Conservation (phyloP, 2,329 filamentous ascomycete genomes). For the Thielaviopsis euricoi region DNA sequence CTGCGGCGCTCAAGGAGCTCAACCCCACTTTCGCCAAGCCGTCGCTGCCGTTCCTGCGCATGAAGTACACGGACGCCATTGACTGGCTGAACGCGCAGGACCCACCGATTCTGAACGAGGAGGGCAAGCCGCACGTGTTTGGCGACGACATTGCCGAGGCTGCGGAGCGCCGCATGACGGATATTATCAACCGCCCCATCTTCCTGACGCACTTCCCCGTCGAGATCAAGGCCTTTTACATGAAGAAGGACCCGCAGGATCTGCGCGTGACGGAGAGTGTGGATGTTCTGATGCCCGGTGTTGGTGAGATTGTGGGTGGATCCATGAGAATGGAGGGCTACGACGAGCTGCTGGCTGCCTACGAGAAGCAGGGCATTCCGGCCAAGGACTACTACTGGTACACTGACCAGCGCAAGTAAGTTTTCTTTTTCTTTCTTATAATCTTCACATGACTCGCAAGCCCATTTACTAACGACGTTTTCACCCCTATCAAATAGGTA, state of each 20-base stretch:
- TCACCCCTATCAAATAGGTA: constrained; percentile 41
- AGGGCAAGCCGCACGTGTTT: constrained; percentile 76
- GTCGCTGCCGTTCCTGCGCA: constrained; percentile 74
- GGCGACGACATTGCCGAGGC: constrained; percentile 98
- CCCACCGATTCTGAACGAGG: constrained; percentile 69
- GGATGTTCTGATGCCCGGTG: constrained; percentile 73
- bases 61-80: constrained; percentile 90
- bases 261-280: constrained; percentile 80
- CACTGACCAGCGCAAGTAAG: constrained; percentile 87
- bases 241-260: constrained; percentile 75
- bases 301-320: constrained; percentile 92
- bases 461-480: constrained; percentile 9
- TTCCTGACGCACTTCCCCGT: constrained; percentile 94
- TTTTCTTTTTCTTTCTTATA: constrained; percentile 16
- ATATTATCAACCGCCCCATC: constrained; percentile 88
- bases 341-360: constrained; percentile 77
- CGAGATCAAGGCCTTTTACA: constrained; percentile 98
- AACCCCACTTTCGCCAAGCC: constrained; percentile 83
- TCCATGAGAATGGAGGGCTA: constrained; percentile 92
- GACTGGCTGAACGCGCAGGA: constrained; percentile 82
- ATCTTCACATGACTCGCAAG: too few species aligned
- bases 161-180: constrained; percentile 91
- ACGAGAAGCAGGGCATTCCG: constrained; percentile 72
- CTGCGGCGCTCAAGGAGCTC: constrained; percentile 61
- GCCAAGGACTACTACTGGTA: constrained; percentile 94